Base-by-base conservation (phyloP, 805 yeast species). In the Kluyveromyces lactis region DNA sequence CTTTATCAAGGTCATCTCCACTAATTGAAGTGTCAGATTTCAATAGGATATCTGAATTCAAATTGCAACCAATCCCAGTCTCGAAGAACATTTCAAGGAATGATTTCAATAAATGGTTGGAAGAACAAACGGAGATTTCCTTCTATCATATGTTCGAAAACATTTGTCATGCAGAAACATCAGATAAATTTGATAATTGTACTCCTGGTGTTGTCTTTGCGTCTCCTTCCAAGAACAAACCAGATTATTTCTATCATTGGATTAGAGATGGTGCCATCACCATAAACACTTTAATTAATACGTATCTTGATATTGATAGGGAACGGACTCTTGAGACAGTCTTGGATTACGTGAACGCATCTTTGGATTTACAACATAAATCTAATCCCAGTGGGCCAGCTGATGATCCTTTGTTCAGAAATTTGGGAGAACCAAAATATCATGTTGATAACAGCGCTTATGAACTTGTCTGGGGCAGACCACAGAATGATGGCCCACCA, bases 401-500 rank as follows among this genome's bases (percentile, higher is more conserved):
- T 36, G 60, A 52, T 21, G 58, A 47, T 47, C 59, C 64, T 9
- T 24, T 24, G n/a, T 34, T 34, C 18, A 38, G 45, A 26, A 67
- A 66, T 42, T 64, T 72, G 34, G 97, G 97, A 2, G 97, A 90
- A 57, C 97, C 97, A 6, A 90, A 90, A 58, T 90, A 82, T 55
- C 58, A 70, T 56, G 75, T 79, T 3, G 73, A 86, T 55, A 79
- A 81, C 18, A 51, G 75, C 0, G 67, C 83, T 1, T 90, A 82
- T 51, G 58, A 59, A 4, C 79, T 65, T 2, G 57, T 66, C 26
- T 90, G 97, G 97, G 97, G 97, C 2, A 69, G 97, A 49, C 97
- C 97, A 1, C 97, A 90, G 62, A 73, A 86, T 43, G 97, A 90
- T 58, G 97, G 97, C 0, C 96, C 97, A 1, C 89, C 94, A 1